phyloP scores from a whole-genome alignment of 768 basidiomycete genomes.

The Cubamyces lactineus region DNA sequence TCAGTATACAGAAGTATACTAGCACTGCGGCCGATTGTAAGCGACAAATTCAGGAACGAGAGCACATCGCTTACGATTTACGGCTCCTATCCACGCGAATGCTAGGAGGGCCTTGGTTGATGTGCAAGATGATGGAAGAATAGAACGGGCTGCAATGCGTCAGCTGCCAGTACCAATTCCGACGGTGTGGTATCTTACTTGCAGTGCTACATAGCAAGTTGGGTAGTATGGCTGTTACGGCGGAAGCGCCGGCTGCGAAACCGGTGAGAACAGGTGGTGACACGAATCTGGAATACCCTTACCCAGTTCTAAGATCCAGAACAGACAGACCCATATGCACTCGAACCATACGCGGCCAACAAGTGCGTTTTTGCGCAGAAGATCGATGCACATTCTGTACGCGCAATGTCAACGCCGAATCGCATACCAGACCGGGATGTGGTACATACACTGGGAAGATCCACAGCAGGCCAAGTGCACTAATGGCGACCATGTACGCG shows the following conservation, averaged over 20 bases:
- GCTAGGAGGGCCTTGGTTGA: constrained; percentile 60
- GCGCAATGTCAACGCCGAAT: not conserved
- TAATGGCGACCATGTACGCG: constrained; percentile 61
- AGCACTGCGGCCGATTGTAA: constrained; percentile 47
- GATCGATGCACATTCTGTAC: constrained; percentile 59
- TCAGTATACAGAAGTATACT: constrained; percentile 55
- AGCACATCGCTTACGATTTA: constrained; percentile 15
- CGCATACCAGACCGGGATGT: not conserved
- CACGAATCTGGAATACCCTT: constrained; percentile 18
- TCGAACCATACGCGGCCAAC: constrained; percentile 76
- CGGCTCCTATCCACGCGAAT: constrained; percentile 53
- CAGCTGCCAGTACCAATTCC: not conserved
- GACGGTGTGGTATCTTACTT: not conserved
- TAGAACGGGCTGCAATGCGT: constrained; percentile 6
- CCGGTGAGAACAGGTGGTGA: constrained; percentile 5
- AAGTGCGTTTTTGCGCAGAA: constrained; percentile 52
- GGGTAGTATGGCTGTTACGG: constrained; percentile 47
- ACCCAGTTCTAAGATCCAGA: constrained; percentile 67
- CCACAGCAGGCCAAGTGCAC: constrained; percentile 57
- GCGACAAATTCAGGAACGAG: constrained; percentile 1
- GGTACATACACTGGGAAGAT: constrained; percentile 60
- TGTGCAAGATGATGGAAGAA: constrained; percentile 41
- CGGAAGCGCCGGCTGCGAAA: constrained; percentile 53
- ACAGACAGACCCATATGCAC: constrained; percentile 58
- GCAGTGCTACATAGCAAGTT: constrained; percentile 38